Evolutionary conservation across 78 protist genomes (phyloP), one percentile per base, ranked within the genome.

Genomic region (Guillardia theta): DNA sequence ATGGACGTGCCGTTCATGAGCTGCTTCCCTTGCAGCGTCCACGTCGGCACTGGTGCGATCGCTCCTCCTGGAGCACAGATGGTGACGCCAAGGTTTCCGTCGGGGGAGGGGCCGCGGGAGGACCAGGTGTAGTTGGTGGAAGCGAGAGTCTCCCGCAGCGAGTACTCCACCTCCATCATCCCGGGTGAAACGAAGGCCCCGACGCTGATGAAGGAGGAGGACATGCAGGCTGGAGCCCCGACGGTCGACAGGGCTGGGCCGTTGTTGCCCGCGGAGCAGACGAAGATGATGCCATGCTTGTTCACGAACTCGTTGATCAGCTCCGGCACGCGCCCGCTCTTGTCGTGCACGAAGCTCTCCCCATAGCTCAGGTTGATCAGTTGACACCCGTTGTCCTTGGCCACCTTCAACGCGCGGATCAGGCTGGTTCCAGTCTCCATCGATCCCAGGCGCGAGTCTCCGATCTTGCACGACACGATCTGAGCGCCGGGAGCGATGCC

Each of bases 1-100:
- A 97, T 96, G 83, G 95, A 88, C 21, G 98, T 97, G 21, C 98
- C 98, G 95, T 97, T 97, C 98, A 96, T 97, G 53, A 94, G 94
- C 92, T 96, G 93, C 48, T 18, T 30, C 88, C 53, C 50, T 44
- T 93, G 45, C 45, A 95, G 94, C 18, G 93, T 88, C 87, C 88
- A 96, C 22, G 0, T 41, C 18, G 98, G 98, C 22, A 97, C 97
- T n/a, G 96, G 62, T 22, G 97, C 93, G 53, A 97, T 95, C 54
- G 98, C 98, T 24, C 97, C 98, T 9, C 98, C 98, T 4, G 97
- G 97, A 10, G 97, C 97, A 41, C n/a, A 33, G 90, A 96, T 44
- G 43, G 48, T 30, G 41, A 95, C 95, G 62, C 94, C 94, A n/a
- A 39, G 4, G 39, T 12, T 62, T 18, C 98, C 98, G 50, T 97